Base-by-base conservation (phyloP, 768 basidiomycete species). In the Hypholoma sublateritium region DNA sequence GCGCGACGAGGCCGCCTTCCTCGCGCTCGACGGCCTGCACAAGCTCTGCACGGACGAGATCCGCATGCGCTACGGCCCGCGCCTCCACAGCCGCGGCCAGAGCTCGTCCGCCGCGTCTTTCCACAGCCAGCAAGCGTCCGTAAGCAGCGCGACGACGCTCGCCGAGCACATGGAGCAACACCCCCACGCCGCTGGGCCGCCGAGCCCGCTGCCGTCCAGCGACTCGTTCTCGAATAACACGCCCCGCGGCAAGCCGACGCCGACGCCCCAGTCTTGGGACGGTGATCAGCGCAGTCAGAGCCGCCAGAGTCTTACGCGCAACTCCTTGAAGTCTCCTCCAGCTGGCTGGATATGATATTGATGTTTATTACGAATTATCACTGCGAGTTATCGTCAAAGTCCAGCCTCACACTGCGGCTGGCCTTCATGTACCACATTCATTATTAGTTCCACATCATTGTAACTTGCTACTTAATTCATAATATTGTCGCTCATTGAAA, bases 1-100 rank as follows among this genome's bases (percentile, higher is more conserved):
- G 21, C 83, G 90, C 11, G 90, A 93, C 60, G 91, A 94, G 67
- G 88, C 91, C 1, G 75, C 76, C 41, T 91, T 85, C 65, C 82
- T 93, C n/a, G 84, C 82, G 24, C 83, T 93, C 51, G 78, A 79
- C 0, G 80, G 79, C 44, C 78, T 94, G 16, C 76, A 82, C 58
- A 79, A 76, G 59, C 77, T 94, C 1, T 93, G 91, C 65, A 70
- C 72, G 7, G 83, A 85, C 16, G 89, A 93, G 71, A 77, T 92
- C 36, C 78, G 80, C 17, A 76, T 77, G 25, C 76, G 78, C 24
- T 81, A 81, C 48, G 74, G 70, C 25, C 66, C 75, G 24, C 69
- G 74, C 49, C 62, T 74, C 16, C 80, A 77, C 57, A 68, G 71
- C 14, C 76, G 80, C 17, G 82, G 79, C 19, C 65, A 66, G 11